These are phyloP conservation scores for Wickerhamiella hasegawae DNA, from an alignment of 805 yeast species.

Conservation along the genomic window DNA sequence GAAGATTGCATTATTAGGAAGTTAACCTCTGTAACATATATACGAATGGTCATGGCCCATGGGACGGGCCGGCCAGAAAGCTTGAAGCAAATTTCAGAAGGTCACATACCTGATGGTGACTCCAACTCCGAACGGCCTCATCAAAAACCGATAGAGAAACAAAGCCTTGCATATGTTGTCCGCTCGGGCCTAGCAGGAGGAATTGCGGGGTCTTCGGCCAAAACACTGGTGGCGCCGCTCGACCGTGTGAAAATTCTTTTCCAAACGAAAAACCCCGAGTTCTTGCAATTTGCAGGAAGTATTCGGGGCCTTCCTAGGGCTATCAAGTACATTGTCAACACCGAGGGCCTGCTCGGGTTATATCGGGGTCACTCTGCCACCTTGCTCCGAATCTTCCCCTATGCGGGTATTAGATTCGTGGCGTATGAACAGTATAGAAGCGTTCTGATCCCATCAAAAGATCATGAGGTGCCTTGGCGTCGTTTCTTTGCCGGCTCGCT, in stretches of 20 bases:
- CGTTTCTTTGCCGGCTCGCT: slow-evolving; percentile 78
- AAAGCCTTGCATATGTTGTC: slow-evolving; percentile 59
- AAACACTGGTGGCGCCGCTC: slow-evolving; percentile 85
- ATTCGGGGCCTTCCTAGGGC: slow-evolving; percentile 64
- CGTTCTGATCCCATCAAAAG: slow-evolving; percentile 55
- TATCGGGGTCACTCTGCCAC: slow-evolving; percentile 96
- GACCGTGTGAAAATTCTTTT: slow-evolving; percentile 90
- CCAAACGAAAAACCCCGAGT: slow-evolving; percentile 89
- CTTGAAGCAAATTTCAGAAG: too few species aligned
- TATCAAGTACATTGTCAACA: slow-evolving; percentile 41
- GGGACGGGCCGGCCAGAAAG: too few species aligned
- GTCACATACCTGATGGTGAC: too few species aligned
- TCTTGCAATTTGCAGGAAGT: slow-evolving; percentile 63
- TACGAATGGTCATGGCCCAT: too few species aligned
- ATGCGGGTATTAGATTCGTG: slow-evolving; percentile 92
- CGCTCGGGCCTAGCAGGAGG: slow-evolving; percentile 92
- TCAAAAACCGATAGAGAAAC: too few species aligned
- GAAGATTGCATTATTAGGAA: too few species aligned
- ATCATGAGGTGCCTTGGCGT: slow-evolving; percentile 64
- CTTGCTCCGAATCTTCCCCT: slow-evolving; percentile 78
- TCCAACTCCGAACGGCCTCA: too few species aligned
- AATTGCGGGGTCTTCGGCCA: slow-evolving; percentile 88
- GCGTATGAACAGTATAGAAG: slow-evolving; percentile 87
- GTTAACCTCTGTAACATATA: too few species aligned
- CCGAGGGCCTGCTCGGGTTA: slow-evolving; percentile 66